A percentile compares a stretch with the other conserved stretches of the same genome.
Conservation (phyloP, 208 protist species). For the Kentomonas sorsogonicus region DNA sequence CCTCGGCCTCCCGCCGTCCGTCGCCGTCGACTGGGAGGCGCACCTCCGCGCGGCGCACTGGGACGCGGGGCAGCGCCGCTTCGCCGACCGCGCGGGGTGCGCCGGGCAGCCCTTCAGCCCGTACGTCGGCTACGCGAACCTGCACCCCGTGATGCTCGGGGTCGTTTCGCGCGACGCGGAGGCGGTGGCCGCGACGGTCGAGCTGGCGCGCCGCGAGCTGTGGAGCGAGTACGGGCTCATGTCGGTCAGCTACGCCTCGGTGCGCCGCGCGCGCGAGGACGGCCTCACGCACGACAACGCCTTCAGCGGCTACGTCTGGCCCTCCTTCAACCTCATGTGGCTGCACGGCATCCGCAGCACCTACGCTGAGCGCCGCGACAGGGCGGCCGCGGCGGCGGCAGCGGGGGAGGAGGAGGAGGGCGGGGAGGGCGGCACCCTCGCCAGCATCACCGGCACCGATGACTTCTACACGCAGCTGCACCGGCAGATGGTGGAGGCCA, state of each 20-base stretch:
- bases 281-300: constrained; percentile 50
- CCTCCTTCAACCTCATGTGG: constrained; percentile 55
- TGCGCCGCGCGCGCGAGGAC: constrained; percentile 41
- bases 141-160: constrained; percentile 68
- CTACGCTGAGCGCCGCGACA: constrained; percentile 39
- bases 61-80: constrained; percentile 46
- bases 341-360: constrained; percentile 53
- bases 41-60: constrained; percentile 73
- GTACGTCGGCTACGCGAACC: constrained; percentile 72
- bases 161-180: constrained; percentile 34
- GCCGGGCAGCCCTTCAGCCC: constrained; percentile 40
- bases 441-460: too few species aligned
- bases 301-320: constrained; percentile 72
- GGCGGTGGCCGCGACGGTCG: constrained; percentile 32
- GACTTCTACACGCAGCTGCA: constrained; percentile 45
- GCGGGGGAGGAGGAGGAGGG: neutral
- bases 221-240: constrained; percentile 58
- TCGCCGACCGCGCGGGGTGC: constrained; percentile 67
- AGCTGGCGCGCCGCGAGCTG: constrained; percentile 42
- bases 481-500: constrained; percentile 29
- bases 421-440: constrained; percentile 1
- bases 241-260: constrained; percentile 63
- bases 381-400: constrained; percentile 6
- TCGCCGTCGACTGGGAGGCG: constrained; percentile 58
- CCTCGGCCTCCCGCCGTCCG: constrained; percentile 42